phyloP scores from a whole-genome alignment of 164 flowering plant species.

The Chimonanthus salicifolius region DNA sequence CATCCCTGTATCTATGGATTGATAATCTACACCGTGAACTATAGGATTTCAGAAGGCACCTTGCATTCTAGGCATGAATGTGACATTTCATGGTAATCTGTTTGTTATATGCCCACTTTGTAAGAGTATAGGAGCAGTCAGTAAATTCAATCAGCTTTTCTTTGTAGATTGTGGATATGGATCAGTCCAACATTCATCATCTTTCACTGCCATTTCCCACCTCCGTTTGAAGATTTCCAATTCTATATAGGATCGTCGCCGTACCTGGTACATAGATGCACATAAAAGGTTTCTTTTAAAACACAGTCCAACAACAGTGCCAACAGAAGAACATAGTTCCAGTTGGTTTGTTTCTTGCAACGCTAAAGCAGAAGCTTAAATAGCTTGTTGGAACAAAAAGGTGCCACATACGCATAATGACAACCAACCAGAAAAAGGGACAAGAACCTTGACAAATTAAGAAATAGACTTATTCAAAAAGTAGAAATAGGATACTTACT shows the following conservation, averaged over 20 bases:
- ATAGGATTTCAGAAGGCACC: too few relatives aligned
- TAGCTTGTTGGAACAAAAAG: too few relatives aligned
- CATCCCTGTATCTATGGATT: background rate
- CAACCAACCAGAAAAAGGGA: too few relatives aligned
- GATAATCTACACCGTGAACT: background rate
- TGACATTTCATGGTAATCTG: background rate
- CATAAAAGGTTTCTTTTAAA: background rate
- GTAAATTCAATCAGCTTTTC: constrained; percentile 2
- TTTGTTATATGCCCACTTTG: background rate
- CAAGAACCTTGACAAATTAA: too few relatives aligned
- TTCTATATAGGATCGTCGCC: constrained; percentile 61
- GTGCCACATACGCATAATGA: too few relatives aligned
- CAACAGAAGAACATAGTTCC: background rate
- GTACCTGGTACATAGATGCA: constrained; percentile 47
- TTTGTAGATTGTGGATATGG: constrained; percentile 35
- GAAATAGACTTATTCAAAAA: too few relatives aligned
- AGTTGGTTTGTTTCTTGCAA: too few relatives aligned
- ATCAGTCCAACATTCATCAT: constrained; percentile 81
- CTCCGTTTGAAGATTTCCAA: constrained; percentile 58
- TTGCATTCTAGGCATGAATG: background rate
- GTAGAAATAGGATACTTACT: constrained; percentile 30
- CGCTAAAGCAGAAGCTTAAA: too few relatives aligned
- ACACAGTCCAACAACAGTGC: background rate
- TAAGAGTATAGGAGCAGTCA: background rate
- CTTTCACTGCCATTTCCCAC: constrained; percentile 63